Percentiles rank a stretch among this genome's conserved stretches.
Evolutionary conservation across 768 basidiomycete genomes (phyloP).

Genomic region (Fomitopsis serialis): DNA sequence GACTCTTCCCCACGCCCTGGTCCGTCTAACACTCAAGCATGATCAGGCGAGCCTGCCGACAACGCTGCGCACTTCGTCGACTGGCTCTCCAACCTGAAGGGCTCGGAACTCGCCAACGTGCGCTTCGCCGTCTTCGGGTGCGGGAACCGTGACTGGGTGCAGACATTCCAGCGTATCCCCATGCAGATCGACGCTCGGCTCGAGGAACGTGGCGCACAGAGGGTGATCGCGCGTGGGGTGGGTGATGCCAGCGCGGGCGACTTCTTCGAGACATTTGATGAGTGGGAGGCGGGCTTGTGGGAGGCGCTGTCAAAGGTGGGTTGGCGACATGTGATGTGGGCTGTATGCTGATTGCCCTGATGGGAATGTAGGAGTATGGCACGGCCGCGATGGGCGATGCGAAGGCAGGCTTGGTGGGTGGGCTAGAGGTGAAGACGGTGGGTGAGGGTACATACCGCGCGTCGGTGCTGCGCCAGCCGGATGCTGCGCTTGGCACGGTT

Average conservation of each 20-base stretch:
- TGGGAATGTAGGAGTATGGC: constrained; percentile 24
- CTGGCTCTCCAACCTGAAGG: constrained; percentile 30
- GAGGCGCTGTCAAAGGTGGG: constrained; percentile 27
- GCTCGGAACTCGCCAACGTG: constrained; percentile 24
- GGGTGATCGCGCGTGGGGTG: constrained; percentile 32
- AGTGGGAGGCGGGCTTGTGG: constrained; percentile 37
- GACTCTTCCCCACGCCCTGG: not conserved
- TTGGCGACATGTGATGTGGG: too few relatives aligned
- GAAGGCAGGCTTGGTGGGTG: not conserved
- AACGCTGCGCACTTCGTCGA: constrained; percentile 42
- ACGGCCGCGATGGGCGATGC: constrained; percentile 3
- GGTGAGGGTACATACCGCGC: constrained; percentile 30
- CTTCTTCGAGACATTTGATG: constrained; percentile 41
- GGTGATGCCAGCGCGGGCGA: constrained; percentile 38
- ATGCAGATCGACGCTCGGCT: constrained; percentile 32
- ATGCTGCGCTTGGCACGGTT: constrained; percentile 34
- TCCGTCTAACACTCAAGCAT: not conserved
- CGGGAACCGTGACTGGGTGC: constrained; percentile 44
- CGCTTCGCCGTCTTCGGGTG: constrained; percentile 44
- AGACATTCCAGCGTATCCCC: constrained; percentile 43
- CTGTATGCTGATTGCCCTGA: not conserved
- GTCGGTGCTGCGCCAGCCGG: constrained; percentile 29
- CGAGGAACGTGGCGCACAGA: constrained; percentile 28
- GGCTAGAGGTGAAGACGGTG: constrained; percentile 27
- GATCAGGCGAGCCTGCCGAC: constrained; percentile 39